These are phyloP conservation scores for Saksenaea oblongispora DNA, from an alignment of 371 early-diverging fungal species.

Conservation along the genomic window DNA sequence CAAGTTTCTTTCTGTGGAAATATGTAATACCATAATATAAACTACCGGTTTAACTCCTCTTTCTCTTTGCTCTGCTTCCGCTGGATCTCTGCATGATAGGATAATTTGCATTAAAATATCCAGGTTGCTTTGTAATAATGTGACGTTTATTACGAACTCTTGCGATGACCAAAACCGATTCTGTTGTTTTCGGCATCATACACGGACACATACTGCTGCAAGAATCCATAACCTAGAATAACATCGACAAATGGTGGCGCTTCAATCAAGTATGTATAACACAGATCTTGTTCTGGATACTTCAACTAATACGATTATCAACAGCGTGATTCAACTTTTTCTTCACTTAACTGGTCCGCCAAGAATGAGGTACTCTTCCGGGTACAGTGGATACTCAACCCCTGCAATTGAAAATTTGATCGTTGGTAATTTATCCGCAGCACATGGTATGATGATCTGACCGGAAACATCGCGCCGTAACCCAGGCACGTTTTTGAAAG, in stretches of 20 bases:
- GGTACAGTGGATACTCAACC: conserved; percentile 18
- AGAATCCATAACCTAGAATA: conserved; percentile 48
- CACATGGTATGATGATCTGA: conserved; percentile 40
- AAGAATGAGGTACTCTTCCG: conserved; percentile 36
- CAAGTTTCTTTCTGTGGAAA: too few species aligned
- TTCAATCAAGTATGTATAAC: conserved; percentile 44
- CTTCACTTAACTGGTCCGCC: conserved; percentile 27
- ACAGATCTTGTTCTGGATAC: conserved; percentile 11
- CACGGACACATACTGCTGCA: conserved; percentile 45
- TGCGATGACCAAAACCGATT: conserved; percentile 34
- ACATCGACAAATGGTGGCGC: conserved; percentile 36
- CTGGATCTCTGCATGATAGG: too few species aligned
- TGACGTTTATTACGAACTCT: neutral
- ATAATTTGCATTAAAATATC: too few species aligned
- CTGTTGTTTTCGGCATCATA: conserved; percentile 40
- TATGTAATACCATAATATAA: too few species aligned
- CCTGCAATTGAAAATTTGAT: conserved; percentile 28
- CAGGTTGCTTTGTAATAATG: neutral
- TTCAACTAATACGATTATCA: conserved; percentile 10
- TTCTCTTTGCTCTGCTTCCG: too few species aligned
- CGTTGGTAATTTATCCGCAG: conserved; percentile 16
- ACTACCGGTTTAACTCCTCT: too few species aligned
- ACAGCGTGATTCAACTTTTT: neutral
- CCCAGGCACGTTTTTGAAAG: conserved; percentile 18
- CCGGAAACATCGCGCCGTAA: conserved; percentile 24